phyloP scores from a whole-genome alignment of 2,329 filamentous ascomycete genomes.

The Thelonectria discophora region DNA sequence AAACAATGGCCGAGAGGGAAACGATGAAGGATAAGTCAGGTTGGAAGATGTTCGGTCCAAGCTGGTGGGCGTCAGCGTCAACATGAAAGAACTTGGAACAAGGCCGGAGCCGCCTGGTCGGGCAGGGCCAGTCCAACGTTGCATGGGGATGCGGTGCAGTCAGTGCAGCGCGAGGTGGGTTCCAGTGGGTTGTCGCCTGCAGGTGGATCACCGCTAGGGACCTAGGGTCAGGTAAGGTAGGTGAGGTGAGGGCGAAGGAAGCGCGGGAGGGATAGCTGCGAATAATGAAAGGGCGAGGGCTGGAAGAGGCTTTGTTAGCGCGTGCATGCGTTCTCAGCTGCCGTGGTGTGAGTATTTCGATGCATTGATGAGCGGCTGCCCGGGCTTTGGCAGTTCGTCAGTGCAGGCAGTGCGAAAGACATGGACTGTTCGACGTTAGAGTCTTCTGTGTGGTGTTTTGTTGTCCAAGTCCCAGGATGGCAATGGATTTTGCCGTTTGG shows the following conservation, averaged over 20 bases:
- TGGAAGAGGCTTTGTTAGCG: background rate
- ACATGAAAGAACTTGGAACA: constrained; percentile 37
- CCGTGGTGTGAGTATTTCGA: background rate
- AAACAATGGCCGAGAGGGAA: constrained; percentile 20
- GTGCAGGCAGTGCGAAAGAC: background rate
- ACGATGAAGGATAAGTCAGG: constrained; percentile 25
- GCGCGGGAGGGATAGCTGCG: constrained; percentile 4
- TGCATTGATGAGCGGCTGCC: background rate
- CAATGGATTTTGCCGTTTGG: no score
- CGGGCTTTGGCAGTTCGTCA: background rate
- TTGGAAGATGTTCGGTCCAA: constrained; percentile 18
- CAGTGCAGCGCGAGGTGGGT: constrained; percentile 30
- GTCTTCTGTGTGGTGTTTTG: background rate
- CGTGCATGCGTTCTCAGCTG: constrained; percentile 2
- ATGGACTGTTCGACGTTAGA: background rate
- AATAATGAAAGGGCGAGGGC: background rate
- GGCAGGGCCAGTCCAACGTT: constrained; percentile 41
- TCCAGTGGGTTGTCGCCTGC: constrained; percentile 41
- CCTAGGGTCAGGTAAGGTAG: constrained; percentile 23
- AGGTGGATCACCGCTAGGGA: constrained; percentile 41
- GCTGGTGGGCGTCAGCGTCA: constrained; percentile 39
- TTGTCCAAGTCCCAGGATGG: no score
- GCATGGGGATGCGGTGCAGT: constrained; percentile 32
- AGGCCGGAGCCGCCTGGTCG: constrained; percentile 32
- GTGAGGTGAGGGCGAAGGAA: constrained; percentile 18